Evolutionary conservation across 176 grass and related monocot species (phyloP).

Genomic region (Echinochloa phyllopogon): DNA sequence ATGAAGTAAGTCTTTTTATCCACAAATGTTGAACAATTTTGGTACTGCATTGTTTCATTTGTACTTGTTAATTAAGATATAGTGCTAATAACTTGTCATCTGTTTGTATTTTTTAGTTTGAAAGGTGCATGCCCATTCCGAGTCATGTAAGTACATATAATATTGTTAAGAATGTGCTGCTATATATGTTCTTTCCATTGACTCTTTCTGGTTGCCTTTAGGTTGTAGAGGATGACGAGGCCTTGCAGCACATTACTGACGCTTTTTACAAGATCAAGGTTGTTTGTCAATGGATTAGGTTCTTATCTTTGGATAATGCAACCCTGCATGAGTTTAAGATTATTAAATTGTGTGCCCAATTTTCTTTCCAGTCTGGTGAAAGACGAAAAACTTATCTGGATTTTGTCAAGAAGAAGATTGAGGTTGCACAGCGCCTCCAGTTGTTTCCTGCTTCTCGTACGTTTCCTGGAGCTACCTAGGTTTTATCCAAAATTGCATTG

Average conservation of each 20-base stretch:
- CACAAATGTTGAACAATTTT: not conserved
- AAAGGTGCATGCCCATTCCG: not conserved
- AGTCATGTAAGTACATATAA: not conserved
- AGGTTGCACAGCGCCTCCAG: not conserved
- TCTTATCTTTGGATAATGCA: not conserved
- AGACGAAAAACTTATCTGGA: not conserved
- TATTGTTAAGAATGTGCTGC: not conserved
- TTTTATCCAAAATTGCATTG: not conserved
- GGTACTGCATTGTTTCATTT: not conserved
- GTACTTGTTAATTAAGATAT: not conserved
- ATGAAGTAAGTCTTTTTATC: not conserved
- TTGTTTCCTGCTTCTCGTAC: not conserved
- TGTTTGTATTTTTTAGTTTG: not conserved
- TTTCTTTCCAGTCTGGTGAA: not conserved
- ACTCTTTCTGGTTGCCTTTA: not conserved
- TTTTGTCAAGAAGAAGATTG: slow-evolving; percentile 19
- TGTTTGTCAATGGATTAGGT: not conserved
- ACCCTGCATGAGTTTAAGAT: not conserved
- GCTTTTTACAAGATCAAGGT: not conserved
- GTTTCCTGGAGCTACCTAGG: not conserved
- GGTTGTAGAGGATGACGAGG: not conserved
- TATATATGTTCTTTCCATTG: not conserved
- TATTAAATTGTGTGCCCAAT: not conserved
- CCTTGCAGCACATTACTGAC: not conserved
- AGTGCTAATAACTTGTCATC: not conserved